Percentiles rank a stretch among this genome's conserved stretches.
phyloP scores from a whole-genome alignment of 225 moss, liverwort and hornwort species.

The Climacium dendroides region DNA sequence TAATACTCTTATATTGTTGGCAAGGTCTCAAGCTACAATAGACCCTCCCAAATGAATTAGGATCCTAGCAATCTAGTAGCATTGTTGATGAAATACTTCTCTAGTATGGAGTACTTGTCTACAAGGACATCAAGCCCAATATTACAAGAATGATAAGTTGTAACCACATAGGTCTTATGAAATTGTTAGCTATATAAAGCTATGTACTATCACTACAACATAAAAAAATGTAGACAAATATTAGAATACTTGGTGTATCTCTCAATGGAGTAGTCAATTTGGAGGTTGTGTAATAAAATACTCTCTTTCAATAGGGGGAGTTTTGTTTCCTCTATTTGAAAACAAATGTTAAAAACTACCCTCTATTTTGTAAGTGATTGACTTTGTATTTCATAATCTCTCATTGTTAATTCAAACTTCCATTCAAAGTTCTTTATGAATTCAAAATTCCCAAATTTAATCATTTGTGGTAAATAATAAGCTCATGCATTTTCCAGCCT shows the following conservation, averaged over 20 bases:
- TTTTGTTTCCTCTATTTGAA: accelerated
- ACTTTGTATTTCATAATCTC: background rate
- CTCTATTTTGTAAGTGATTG: background rate
- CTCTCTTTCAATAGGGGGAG: accelerated
- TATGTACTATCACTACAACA: no score
- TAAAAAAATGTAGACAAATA: background rate
- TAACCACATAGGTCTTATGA: background rate
- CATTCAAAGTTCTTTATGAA: no score
- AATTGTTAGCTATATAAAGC: no score
- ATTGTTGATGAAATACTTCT: background rate
- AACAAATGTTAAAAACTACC: background rate
- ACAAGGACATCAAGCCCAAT: background rate
- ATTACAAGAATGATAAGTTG: background rate
- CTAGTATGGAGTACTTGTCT: background rate
- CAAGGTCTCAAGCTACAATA: accelerated
- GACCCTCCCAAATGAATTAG: accelerated
- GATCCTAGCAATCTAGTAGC: no score
- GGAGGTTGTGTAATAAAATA: background rate
- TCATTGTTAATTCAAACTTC: background rate
- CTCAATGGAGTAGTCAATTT: background rate
- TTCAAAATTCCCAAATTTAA: background rate
- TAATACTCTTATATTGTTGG: background rate
- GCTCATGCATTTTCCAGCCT: background rate
- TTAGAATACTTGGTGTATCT: background rate
- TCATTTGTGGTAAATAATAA: background rate